Evolutionary conservation across 345 rosid species (phyloP).

Genomic region (Aegle marmelos): DNA sequence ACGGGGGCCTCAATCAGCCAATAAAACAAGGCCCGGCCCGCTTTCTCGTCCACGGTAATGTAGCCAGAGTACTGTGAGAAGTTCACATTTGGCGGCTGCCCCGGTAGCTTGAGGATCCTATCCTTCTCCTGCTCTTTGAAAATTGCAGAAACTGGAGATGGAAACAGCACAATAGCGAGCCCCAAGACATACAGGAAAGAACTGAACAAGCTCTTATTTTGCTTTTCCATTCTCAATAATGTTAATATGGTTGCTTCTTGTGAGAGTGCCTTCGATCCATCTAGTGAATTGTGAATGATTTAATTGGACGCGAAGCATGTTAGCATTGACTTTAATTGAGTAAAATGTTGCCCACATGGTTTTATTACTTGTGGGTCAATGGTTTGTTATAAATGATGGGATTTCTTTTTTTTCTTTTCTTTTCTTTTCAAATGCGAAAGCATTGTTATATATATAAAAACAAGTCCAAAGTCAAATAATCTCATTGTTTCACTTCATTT

Average conservation of each 20-base stretch:
- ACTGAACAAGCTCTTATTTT: neutral
- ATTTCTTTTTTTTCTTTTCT: too few species aligned
- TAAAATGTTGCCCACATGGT: neutral
- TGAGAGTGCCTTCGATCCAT: neutral
- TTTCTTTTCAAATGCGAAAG: too few species aligned
- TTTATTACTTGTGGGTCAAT: neutral
- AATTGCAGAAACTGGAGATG: slow-evolving; percentile 5
- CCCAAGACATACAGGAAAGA: slow-evolving; percentile 6
- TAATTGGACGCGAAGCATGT: neutral
- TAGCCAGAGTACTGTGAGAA: slow-evolving; percentile 85
- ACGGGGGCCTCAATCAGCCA: slow-evolving; percentile 61
- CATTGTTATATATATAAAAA: neutral
- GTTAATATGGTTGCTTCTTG: neutral
- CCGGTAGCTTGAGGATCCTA: slow-evolving; percentile 56
- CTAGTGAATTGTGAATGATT: neutral
- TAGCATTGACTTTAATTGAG: slow-evolving; percentile 8
- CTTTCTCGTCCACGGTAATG: slow-evolving; percentile 46
- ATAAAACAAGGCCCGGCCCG: slow-evolving; percentile 72
- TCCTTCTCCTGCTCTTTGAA: slow-evolving; percentile 44
- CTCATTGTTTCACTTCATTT: neutral
- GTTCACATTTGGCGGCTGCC: slow-evolving; percentile 59
- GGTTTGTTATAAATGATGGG: slow-evolving; percentile 1
- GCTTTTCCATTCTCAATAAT: slow-evolving; percentile 6
- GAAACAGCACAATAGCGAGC: slow-evolving; percentile 4
- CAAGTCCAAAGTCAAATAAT: neutral